Base-by-base conservation (phyloP, 805 yeast species). In the Cyberlindnera mycetangii region DNA sequence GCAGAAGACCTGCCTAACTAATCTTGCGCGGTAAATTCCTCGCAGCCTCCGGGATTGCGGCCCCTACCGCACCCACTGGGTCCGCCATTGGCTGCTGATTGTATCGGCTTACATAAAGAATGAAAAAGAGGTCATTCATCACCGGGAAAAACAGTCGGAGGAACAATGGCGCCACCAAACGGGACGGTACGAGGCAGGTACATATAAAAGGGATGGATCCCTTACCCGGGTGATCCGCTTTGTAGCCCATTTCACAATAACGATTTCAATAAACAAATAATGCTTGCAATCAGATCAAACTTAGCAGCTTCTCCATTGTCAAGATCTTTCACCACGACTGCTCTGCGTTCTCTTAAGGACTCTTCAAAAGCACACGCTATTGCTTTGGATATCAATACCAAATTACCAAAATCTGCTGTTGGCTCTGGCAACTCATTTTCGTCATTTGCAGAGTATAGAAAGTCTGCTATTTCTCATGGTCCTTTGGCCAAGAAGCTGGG, bases 391-490 rank as follows among this genome's bases (percentile, higher is more conserved):
- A 34, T 46, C 30, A 37, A 36, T 32, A 34, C 43, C 37, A 25
- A 32, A 33, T 24, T 32, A 31, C 49, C 40, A 39, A 49, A 25
- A 20, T 5, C 34, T 4, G 35, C 39, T 3, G 31, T 22, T 16
- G 30, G 37, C 18, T 32, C 59, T 4, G 69, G 71, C 14, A 64
- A 66, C 55, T 62, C 70, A 1, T 66, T 66, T 49, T 44, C 43
- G 10, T 60, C 68, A 0, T 67, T 67, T 46, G 61, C 62, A 30
- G 70, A 66, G 44, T 67, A 67, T 50, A 65, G 71, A 54, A 64
- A 61, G 48, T 56, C 57, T 18, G 69, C 70, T 11, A 64, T 59
- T 45, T 66, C 65, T 35, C 68, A 66, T 46, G 71, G 71, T 17
- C 71, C 70, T 9, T 51, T 66, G 45, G 63, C 53, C 14, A 59